These are phyloP conservation scores for Petunia secreta DNA, from an alignment of 257 asterid species.

Conservation along the genomic window DNA sequence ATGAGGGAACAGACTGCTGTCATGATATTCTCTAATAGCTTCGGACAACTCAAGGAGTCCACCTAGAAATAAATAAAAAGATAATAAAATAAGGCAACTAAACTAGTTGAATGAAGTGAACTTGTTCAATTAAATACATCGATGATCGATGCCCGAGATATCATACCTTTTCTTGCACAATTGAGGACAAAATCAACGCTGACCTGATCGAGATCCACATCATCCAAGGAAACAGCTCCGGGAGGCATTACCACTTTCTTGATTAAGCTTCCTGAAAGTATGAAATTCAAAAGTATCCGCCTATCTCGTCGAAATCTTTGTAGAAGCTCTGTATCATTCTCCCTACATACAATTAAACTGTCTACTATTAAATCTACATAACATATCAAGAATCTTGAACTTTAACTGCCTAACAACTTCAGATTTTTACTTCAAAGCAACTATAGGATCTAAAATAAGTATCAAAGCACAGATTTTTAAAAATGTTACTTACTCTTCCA, in stretches of 20 bases:
- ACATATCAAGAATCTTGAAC: background rate
- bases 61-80: slow-evolving; percentile 48
- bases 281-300: slow-evolving; percentile 73
- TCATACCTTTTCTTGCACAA: slow-evolving; percentile 87
- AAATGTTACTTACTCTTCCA: slow-evolving; percentile 25
- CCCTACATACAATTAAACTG: slow-evolving; percentile 51
- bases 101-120: slow-evolving; percentile 17
- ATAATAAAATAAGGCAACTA: background rate
- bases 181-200: slow-evolving; percentile 86
- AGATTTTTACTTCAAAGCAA: slow-evolving; percentile 15
- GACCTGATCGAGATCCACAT: slow-evolving; percentile 98
- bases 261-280: slow-evolving; percentile 82
- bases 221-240: slow-evolving; percentile 94
- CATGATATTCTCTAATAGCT: slow-evolving; percentile 93
- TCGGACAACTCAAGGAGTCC: slow-evolving; percentile 89
- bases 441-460: background rate
- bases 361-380: background rate
- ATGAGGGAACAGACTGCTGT: slow-evolving; percentile 75
- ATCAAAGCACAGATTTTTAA: background rate
- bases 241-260: slow-evolving; percentile 98
- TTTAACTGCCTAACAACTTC: background rate
- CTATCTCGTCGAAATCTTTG: slow-evolving; percentile 94
- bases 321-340: slow-evolving; percentile 66
- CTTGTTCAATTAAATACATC: too few species aligned
- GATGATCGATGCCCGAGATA: background rate